Evolutionary conservation across 352 stramenopile species (phyloP).

Genomic region (Blastocystis hominis): DNA sequence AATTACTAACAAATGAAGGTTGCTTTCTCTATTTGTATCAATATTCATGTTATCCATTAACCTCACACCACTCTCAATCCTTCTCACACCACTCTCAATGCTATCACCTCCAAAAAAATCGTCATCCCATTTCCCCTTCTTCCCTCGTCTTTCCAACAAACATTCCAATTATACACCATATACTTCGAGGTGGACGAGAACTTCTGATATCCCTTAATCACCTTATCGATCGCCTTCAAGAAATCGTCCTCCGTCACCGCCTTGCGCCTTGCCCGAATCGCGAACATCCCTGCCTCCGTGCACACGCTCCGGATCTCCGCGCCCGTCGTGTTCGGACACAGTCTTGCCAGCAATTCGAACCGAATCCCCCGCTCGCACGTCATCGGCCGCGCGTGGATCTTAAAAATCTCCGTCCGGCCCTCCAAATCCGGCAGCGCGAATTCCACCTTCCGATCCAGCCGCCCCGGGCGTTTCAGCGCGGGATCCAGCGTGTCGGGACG

Average conservation of each 20-base stretch:
- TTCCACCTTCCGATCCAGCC: constrained; percentile 97
- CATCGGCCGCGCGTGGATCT: constrained; percentile 98
- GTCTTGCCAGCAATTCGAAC: constrained; percentile 89
- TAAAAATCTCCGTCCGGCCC: constrained; percentile 92
- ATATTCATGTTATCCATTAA: not conserved
- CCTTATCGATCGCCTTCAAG: constrained; percentile 97
- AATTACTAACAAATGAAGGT: not conserved
- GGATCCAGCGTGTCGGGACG: constrained; percentile 88
- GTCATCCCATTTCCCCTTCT: not conserved
- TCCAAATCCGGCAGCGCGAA: constrained; percentile 95
- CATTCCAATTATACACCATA: constrained; percentile 88
- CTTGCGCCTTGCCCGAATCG: constrained; percentile 93
- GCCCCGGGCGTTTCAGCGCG: constrained; percentile 83
- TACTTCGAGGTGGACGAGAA: constrained; percentile 99
- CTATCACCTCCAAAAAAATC: not conserved
- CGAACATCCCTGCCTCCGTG: constrained; percentile 94
- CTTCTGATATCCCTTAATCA: constrained; percentile 99
- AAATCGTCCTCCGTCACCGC: constrained; percentile 97
- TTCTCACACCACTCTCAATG: not conserved
- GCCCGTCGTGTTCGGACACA: constrained; percentile 95
- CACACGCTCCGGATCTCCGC: constrained; percentile 93
- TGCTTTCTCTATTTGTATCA: not conserved
- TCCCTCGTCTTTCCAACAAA: constrained; percentile 15
- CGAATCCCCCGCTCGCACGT: constrained; percentile 95
- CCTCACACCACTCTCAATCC: not conserved